Conservation (phyloP, 2,329 filamentous ascomycete genomes). For the Dothiorella sarmentorum region DNA sequence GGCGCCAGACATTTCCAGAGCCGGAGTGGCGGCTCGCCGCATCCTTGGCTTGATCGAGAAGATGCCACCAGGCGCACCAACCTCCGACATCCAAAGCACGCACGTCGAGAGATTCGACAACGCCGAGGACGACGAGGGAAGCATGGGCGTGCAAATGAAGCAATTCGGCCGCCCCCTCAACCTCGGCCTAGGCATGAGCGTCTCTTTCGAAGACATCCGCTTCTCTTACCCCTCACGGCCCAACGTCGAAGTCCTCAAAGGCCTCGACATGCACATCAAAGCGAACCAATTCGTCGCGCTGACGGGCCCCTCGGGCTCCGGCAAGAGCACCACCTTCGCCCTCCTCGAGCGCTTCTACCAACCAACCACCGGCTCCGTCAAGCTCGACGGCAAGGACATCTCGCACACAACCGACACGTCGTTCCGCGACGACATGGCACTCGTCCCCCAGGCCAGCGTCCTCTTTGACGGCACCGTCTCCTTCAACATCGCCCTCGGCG, state of each 20-base stretch:
- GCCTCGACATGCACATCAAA: slow-evolving; percentile 54
- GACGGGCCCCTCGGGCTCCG: slow-evolving; percentile 63
- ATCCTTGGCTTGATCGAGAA: slow-evolving; percentile 43
- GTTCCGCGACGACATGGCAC: slow-evolving; percentile 35
- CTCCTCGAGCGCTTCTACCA: slow-evolving; percentile 55
- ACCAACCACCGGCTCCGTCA: slow-evolving; percentile 48
- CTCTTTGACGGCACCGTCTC: slow-evolving; percentile 48
- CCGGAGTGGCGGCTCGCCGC: slow-evolving; percentile 58
- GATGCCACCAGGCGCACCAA: neutral
- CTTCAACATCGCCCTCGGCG: slow-evolving; percentile 46
- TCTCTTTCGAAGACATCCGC: slow-evolving; percentile 57
- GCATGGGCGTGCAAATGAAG: slow-evolving; percentile 14
- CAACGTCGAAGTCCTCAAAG: slow-evolving; percentile 54
- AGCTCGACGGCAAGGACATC: slow-evolving; percentile 49
- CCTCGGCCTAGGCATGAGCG: slow-evolving; percentile 29
- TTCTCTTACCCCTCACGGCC: slow-evolving; percentile 67
- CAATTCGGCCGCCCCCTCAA: slow-evolving; percentile 14
- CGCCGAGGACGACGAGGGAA: neutral
- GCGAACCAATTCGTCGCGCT: slow-evolving; percentile 61
- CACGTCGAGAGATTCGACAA: too few relatives aligned
- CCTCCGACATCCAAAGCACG: slow-evolving; percentile 21
- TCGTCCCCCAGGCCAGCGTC: slow-evolving; percentile 48
- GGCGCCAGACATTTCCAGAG: slow-evolving; percentile 68
- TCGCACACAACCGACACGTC: neutral
- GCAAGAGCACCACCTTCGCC: slow-evolving; percentile 62